Conservation (phyloP, 495 filamentous ascomycete genomes). For the Aspergillus ostianus region DNA sequence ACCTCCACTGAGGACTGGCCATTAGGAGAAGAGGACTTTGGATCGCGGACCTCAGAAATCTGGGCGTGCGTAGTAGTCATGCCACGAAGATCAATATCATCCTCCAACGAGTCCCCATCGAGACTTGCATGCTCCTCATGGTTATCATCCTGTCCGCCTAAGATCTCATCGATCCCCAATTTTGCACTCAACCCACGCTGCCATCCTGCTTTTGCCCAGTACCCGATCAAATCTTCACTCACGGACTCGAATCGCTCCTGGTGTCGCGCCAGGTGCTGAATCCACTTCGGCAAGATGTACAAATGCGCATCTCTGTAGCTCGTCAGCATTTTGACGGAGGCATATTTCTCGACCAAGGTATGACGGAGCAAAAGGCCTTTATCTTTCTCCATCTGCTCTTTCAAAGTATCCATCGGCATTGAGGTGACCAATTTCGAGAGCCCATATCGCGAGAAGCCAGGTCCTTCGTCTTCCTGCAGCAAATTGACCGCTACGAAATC, state of each 20-base stretch:
- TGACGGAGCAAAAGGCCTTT: constrained; percentile 70
- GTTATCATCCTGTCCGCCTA: constrained; percentile 41
- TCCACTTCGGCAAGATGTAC: constrained; percentile 91
- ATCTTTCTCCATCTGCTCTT: constrained; percentile 70
- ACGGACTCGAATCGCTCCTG: constrained; percentile 83
- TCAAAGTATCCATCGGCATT: constrained; percentile 79
- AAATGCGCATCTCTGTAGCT: constrained; percentile 86
- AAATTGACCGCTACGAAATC: constrained; percentile 80
- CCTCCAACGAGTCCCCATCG: constrained; percentile 49
- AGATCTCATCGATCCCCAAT: constrained; percentile 66
- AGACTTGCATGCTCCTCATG: constrained; percentile 37
- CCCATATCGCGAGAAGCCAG: constrained; percentile 54
- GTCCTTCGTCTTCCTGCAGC: constrained; percentile 48
- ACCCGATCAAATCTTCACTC: constrained; percentile 88
- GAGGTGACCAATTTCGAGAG: constrained; percentile 69
- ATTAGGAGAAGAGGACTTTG: neutral
- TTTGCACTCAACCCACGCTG: constrained; percentile 79
- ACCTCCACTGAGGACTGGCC: constrained; percentile 22
- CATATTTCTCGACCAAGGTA: constrained; percentile 65
- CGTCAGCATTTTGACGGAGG: constrained; percentile 69
- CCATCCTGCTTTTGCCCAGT: constrained; percentile 94
- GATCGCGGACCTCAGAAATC: neutral
- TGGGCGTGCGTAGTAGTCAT: constrained; percentile 54
- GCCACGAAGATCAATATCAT: constrained; percentile 60
- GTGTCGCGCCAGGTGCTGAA: constrained; percentile 70